Percentiles rank a stretch among this genome's conserved stretches.
phyloP scores from a whole-genome alignment of 2,329 filamentous ascomycete genomes.

The Stagonosporopsis chrysanthemi region DNA sequence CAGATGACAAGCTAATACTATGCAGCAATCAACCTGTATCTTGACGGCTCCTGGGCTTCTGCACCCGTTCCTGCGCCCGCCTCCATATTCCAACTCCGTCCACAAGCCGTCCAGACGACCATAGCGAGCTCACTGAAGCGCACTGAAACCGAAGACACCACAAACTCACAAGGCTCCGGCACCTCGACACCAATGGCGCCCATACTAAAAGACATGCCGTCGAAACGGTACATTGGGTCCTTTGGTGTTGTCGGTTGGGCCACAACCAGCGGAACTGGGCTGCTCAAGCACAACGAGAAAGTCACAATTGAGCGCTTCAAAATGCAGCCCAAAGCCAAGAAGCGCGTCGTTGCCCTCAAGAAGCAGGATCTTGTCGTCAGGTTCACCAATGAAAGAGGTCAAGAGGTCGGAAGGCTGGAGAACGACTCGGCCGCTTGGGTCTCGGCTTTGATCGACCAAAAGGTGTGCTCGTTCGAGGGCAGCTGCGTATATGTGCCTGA shows the following conservation, averaged over 20 bases:
- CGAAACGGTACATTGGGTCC: constrained; percentile 81
- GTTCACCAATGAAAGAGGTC: constrained; percentile 80
- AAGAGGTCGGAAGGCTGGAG: constrained; percentile 85
- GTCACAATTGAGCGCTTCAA: constrained; percentile 88
- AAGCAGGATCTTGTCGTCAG: constrained; percentile 87
- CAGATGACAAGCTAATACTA: constrained; percentile 14
- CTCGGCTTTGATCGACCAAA: constrained; percentile 88
- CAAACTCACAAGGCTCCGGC: constrained; percentile 30
- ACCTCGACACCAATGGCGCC: constrained; percentile 27
- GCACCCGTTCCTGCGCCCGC: constrained; percentile 21
- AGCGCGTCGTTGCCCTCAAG: constrained; percentile 63
- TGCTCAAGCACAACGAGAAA: constrained; percentile 82
- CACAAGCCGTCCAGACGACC: constrained; percentile 30
- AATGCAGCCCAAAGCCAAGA: constrained; percentile 63
- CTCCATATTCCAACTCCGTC: constrained; percentile 28
- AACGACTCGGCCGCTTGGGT: constrained; percentile 92
- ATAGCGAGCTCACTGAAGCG: constrained; percentile 35
- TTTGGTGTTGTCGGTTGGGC: constrained; percentile 94
- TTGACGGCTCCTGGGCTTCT: constrained; percentile 68
- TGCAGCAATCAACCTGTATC: constrained; percentile 67
- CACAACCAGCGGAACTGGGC: constrained; percentile 77
- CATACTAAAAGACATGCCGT: constrained; percentile 56
- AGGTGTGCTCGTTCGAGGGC: constrained; percentile 85
- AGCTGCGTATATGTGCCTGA: constrained; percentile 90
- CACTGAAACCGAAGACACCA: constrained; percentile 36